Evolutionary conservation across 2,329 filamentous ascomycete genomes (phyloP).

Genomic region (Ophiocordyceps camponoti-rufipedis): DNA sequence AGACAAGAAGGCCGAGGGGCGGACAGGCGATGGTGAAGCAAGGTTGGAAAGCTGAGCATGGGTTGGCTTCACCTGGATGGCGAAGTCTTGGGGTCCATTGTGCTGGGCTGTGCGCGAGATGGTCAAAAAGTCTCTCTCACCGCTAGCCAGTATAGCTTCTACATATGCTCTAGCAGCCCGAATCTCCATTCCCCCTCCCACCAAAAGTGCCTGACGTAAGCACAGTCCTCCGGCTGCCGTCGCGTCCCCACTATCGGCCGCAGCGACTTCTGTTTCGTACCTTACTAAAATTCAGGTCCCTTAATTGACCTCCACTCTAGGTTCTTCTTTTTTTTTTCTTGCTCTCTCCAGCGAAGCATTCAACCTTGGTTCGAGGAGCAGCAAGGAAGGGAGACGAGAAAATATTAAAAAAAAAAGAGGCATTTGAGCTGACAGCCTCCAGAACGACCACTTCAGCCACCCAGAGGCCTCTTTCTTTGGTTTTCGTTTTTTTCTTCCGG

Average conservation of each 20-base stretch:
- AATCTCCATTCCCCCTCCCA: neutral
- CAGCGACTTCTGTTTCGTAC: neutral
- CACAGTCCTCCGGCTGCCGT: neutral
- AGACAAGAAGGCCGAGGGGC: neutral
- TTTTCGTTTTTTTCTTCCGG: neutral
- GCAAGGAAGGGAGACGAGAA: neutral
- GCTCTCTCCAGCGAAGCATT: neutral
- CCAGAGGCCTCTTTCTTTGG: neutral
- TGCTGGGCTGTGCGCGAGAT: too few species aligned
- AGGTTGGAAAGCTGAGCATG: too few species aligned
- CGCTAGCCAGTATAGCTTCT: neutral
- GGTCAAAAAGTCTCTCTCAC: neutral
- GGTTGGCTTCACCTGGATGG: too few species aligned
- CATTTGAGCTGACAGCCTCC: neutral
- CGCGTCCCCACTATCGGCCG: neutral
- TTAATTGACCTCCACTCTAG: conserved; percentile 1
- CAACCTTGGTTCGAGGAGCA: neutral
- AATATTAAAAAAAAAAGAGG: neutral
- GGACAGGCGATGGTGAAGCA: neutral
- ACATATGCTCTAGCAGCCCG: neutral
- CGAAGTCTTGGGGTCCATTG: too few species aligned
- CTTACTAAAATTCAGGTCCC: neutral
- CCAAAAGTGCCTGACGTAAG: neutral
- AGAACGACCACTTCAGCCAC: neutral
- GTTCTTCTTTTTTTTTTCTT: conserved; percentile 2